These are phyloP conservation scores for Hymenoscyphus linearis DNA, from an alignment of 2,329 filamentous ascomycete genomes.

Conservation along the genomic window DNA sequence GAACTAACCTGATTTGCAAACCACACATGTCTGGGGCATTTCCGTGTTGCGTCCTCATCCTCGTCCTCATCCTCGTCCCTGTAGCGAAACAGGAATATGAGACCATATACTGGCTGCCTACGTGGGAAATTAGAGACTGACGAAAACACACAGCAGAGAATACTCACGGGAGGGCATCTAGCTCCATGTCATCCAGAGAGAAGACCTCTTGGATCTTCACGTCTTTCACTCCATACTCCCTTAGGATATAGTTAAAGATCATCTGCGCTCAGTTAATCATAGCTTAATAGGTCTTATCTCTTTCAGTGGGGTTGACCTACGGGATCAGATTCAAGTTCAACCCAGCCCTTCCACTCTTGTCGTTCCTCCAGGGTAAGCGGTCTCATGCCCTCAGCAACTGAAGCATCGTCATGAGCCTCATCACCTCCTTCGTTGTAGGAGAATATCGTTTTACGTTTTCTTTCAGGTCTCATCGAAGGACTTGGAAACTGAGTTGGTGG, in stretches of 20 bases:
- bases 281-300: neutral
- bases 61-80: constrained; percentile 41
- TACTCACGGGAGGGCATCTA: constrained; percentile 56
- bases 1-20: constrained; percentile 79
- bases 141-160: neutral
- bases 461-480: neutral
- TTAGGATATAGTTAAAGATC: constrained; percentile 81
- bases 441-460: neutral
- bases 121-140: constrained; percentile 18
- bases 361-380: constrained; percentile 48
- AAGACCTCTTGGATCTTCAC: constrained; percentile 74
- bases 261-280: constrained; percentile 42
- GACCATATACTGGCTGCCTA: constrained; percentile 70
- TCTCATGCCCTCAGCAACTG: constrained; percentile 33
- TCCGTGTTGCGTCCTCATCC: constrained; percentile 46
- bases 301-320: constrained; percentile 42
- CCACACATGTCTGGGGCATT: constrained; percentile 67
- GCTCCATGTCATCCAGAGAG: constrained; percentile 60
- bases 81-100: constrained; percentile 86
- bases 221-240: constrained; percentile 68
- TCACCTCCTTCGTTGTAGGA: neutral
- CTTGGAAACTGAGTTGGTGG: no score
- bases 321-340: constrained; percentile 86
- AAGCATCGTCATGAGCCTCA: constrained; percentile 2
- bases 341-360: constrained; percentile 64